Evolutionary conservation across 23 red algal genomes (phyloP).

Genomic region (Gracilaria domingensis): DNA sequence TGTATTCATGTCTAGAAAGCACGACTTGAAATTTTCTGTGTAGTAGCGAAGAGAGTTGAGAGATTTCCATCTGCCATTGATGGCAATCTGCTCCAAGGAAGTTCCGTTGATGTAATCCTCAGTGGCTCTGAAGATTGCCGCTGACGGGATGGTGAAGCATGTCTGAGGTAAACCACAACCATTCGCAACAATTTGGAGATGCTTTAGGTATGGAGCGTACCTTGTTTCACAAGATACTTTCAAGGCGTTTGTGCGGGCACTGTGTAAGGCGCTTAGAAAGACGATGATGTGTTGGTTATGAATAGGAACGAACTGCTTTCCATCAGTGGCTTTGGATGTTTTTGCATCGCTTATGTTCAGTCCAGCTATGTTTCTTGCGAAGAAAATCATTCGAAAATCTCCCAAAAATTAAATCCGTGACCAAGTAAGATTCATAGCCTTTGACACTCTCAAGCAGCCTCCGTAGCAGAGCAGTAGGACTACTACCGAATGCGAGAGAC

Average conservation of each 20-base stretch:
- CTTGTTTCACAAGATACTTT: too few relatives aligned
- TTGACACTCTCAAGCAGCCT: neutral
- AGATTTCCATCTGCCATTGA: neutral
- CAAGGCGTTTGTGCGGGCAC: too few relatives aligned
- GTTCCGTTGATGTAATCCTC: neutral
- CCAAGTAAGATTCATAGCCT: constrained; percentile 33
- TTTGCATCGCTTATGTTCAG: constrained; percentile 11
- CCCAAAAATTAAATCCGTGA: neutral
- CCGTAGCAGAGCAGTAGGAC: constrained; percentile 8
- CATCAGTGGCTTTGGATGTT: neutral
- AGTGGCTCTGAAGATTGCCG: neutral
- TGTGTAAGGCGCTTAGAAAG: neutral
- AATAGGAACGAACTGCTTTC: neutral
- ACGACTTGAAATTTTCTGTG: neutral
- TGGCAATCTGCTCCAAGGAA: neutral
- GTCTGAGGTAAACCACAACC: too few relatives aligned
- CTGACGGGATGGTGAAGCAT: neutral
- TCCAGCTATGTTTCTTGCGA: neutral
- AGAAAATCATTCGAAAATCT: neutral
- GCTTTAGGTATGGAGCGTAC: too few relatives aligned
- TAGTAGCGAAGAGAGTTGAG: constrained; percentile 15
- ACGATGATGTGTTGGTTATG: neutral
- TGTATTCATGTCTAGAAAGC: neutral
- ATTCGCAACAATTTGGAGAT: too few relatives aligned
- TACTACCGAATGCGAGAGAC: neutral